Percentiles rank a stretch among this genome's conserved stretches.
Conservation (phyloP, 441 rosid genomes). For the Breynia disticha region DNA sequence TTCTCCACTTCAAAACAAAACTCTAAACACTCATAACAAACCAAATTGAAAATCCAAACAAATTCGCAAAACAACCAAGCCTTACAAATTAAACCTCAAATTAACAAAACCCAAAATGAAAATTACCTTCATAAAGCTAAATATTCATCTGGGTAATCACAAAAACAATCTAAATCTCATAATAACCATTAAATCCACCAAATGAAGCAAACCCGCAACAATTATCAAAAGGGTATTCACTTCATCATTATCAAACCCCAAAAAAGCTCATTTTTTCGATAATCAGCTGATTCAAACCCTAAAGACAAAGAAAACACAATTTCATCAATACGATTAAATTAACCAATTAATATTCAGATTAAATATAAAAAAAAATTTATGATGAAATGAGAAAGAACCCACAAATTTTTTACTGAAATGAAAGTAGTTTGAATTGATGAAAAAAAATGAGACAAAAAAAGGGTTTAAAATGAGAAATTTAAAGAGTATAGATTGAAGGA, state of each 20-base stretch:
- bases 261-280: too few relatives aligned
- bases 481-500: not conserved
- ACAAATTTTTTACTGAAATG: not conserved
- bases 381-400: not conserved
- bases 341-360: not conserved
- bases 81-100: constrained; percentile 9
- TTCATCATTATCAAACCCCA: constrained; percentile 20
- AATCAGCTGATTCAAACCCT: constrained; percentile 24
- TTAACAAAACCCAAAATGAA: not conserved
- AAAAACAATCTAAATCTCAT: constrained; percentile 16
- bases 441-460: not conserved
- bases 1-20: not conserved
- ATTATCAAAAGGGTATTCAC: constrained; percentile 15
- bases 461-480: not conserved
- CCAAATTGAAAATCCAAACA: too few relatives aligned
- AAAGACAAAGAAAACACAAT: constrained; percentile 16
- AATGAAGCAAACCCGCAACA: constrained; percentile 12
- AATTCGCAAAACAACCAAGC: not conserved
- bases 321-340: constrained; percentile 11
- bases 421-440: not conserved
- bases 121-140: not conserved
- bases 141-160: constrained; percentile 5
- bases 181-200: constrained; percentile 16
- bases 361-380: not conserved
- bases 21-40: too few relatives aligned